Evolutionary conservation across 768 basidiomycete species (phyloP), one percentile per base, ranked within the genome.

Genomic region (Saitozyma podzolica): DNA sequence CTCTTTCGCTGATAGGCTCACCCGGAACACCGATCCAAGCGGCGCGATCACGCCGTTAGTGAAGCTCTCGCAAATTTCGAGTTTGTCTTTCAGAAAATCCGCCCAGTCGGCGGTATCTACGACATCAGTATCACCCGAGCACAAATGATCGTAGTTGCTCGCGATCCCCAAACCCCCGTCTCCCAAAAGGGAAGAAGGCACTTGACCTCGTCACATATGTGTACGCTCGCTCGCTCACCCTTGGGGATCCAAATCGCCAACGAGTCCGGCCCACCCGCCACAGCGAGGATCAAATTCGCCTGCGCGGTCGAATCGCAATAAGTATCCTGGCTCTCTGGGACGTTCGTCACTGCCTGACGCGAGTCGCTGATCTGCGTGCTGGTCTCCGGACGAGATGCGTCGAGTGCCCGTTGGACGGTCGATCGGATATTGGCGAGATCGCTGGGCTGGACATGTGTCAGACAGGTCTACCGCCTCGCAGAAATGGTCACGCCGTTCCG

Each of bases 21-120:
- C 75, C 60, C 84, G 83, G 77, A 91, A 98, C 14, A 94, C 82
- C 40, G 82, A 76, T 5, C 86, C 84, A 17, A 97, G 83, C 0
- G 87, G 86, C 0, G 80, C 79, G 57, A 93, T 82, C 43, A 93
- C 80, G 1, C 71, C 64, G 56, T 86, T 82, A 20, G 91, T 85
- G 75, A 96, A 93, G 17, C 91, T 85, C 29, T 85, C 84, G 55
- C 64, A 67, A 17, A 91, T 80, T 0, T 83, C 75, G 40, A 86
- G 64, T 48, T 64, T 68, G 37, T 70, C 65, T 51, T 43, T 39
- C 37, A 66, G 62, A 52, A 58, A 71, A 2, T 79, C 79, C 29
- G 82, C 73, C 13, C 82, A 78, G 50, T 87, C 80, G 0, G 84
- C 81, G 3, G 88, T 82, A 70, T 88, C 91, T 29, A 29, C 29